A percentile compares a stretch with the other conserved stretches of the same genome.
phyloP scores from a whole-genome alignment of 352 stramenopile species.

The Phytophthora syringae region DNA sequence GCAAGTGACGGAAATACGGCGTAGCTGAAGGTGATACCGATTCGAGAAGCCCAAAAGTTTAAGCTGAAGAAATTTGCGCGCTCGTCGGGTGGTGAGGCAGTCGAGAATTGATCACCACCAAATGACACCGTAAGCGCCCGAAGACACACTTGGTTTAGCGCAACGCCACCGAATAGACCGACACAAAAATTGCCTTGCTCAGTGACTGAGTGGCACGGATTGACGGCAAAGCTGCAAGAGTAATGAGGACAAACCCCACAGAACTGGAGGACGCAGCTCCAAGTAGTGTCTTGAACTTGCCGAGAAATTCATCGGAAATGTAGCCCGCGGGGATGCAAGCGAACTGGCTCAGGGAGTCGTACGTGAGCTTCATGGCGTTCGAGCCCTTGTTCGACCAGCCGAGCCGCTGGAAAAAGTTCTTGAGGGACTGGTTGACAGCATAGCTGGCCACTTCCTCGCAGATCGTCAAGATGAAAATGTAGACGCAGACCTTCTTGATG shows the following conservation, averaged over 20 bases:
- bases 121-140: slow-evolving; percentile 67
- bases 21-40: slow-evolving; percentile 78
- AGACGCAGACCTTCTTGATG: slow-evolving; percentile 62
- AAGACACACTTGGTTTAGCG: slow-evolving; percentile 54
- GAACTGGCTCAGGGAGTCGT: slow-evolving; percentile 70
- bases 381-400: slow-evolving; percentile 65
- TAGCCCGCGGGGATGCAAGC: slow-evolving; percentile 61
- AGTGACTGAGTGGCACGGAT: slow-evolving; percentile 39
- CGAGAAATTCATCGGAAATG: slow-evolving; percentile 63
- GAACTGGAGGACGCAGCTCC: slow-evolving; percentile 39
- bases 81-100: slow-evolving; percentile 42
- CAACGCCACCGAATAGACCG: slow-evolving; percentile 61
- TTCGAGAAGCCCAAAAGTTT: slow-evolving; percentile 85
- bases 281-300: slow-evolving; percentile 44
- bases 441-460: slow-evolving; percentile 63
- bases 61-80: slow-evolving; percentile 80
- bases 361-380: slow-evolving; percentile 69
- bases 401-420: slow-evolving; percentile 71
- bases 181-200: slow-evolving; percentile 60
- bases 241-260: slow-evolving; percentile 58
- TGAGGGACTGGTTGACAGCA: slow-evolving; percentile 63
- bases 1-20: slow-evolving; percentile 77
- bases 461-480: slow-evolving; percentile 57
- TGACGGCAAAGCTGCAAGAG: slow-evolving; percentile 48
- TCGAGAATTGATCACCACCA: slow-evolving; percentile 70